Base-by-base conservation (phyloP, 257 asterid genomes). In the Fraxinus cuspidata region DNA sequence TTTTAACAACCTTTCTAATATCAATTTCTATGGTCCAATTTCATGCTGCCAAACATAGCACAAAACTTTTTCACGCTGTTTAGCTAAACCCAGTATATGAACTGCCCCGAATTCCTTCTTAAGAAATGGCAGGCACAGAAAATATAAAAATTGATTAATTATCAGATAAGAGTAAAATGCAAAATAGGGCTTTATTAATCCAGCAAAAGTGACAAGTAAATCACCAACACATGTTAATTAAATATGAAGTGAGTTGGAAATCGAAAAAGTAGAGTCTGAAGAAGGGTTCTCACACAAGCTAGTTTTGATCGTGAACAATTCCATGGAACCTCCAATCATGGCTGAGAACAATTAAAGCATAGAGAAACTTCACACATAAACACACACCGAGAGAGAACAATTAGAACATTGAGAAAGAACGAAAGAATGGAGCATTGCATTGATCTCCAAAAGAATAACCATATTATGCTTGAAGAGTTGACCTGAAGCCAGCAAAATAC, bases 401-500 rank as follows among this genome's bases (percentile, higher is more conserved):
- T 16, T 51, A 51, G 60, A 15, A 19, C 16, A 51, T 51, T 51
- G 60, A 51, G 64, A 53, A 19, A 53, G 25, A 53, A n/a, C 7
- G n/a, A 16, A 53, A 0, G 9, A 53, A 27, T n/a, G 27, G 34
- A 31, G 34, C 34, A 31, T 16, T 53, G 23, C 10, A 2, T 53
- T 16, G 25, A 51, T 19, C 25, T 4, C 25, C 58, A 9, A 53
- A 53, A 19, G 11, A n/a, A 53, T 53, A 56, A 7, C 27, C 29
- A 58, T 58, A 58, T 58, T n/a, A 21, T 10, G 66, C 29, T 58
- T 72, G 63, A 81, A 72, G 76, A 81, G 63, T 75, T 78, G 70
- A 95, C 99, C 99, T 95, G 95, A 93, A 96, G 76, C 99, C 99
- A 37, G 88, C 81, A 87, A 96, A 92, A 86, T 96, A 98, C 1